phyloP scores from a whole-genome alignment of 345 rosid species.

The Eucalyptus fibrosa region DNA sequence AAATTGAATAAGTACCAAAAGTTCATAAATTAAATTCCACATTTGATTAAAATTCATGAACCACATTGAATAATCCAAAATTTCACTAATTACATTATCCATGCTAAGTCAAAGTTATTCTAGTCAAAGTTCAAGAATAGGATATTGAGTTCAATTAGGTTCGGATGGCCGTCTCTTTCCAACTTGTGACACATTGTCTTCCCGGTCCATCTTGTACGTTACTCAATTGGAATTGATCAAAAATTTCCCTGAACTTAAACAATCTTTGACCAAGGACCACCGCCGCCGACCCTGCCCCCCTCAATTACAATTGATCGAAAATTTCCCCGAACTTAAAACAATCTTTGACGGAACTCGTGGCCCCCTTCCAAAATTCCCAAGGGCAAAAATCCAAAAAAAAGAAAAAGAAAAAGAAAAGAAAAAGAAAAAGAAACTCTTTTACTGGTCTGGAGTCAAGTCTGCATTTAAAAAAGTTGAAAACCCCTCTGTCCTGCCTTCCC shows the following conservation, averaged over 20 bases:
- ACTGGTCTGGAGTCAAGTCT: background rate
- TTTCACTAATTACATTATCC: background rate
- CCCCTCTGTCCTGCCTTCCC: background rate
- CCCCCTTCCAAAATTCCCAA: background rate
- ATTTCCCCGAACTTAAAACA: background rate
- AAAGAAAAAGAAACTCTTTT: no score
- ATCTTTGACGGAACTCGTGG: background rate
- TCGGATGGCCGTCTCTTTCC: no score
- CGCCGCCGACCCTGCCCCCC: background rate
- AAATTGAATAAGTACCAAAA: no score
- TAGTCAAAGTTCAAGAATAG: background rate
- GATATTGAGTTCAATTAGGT: no score
- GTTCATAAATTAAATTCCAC: no score
- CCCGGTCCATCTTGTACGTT: no score
- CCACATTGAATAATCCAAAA: no score
- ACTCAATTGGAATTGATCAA: background rate
- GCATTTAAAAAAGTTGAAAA: background rate
- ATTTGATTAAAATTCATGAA: no score
- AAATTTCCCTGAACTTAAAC: background rate
- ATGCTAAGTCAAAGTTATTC: background rate
- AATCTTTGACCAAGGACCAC: background rate
- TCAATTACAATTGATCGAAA: background rate
- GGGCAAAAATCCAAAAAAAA: background rate
- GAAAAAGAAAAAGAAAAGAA: fast-evolving
- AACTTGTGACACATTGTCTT: background rate